Conservation (phyloP, 1,284 basidiomycete species). For the Cerioporus squamosus region DNA sequence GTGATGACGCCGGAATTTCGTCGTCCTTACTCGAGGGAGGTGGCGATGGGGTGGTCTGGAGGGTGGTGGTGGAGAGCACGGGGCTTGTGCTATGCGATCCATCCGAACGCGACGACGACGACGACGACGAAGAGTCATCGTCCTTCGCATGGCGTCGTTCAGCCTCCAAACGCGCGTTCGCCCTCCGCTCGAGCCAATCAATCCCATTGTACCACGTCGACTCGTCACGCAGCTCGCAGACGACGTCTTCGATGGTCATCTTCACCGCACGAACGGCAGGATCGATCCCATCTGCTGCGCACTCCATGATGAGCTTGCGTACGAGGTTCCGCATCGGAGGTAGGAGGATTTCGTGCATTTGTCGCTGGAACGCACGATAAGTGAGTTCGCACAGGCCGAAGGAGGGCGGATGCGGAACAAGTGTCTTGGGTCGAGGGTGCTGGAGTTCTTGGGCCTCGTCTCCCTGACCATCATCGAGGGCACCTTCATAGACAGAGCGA, state of each 20-base stretch:
- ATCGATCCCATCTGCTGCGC: slow-evolving; percentile 44
- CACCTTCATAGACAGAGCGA: slow-evolving; percentile 31
- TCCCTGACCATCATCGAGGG: slow-evolving; percentile 33
- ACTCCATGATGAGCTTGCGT: slow-evolving; percentile 64
- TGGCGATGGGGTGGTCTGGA: slow-evolving; percentile 76
- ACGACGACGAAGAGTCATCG: slow-evolving; percentile 51
- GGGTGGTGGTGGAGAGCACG: slow-evolving; percentile 71
- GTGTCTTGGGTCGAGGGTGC: slow-evolving; percentile 54
- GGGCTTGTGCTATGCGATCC: slow-evolving; percentile 70
- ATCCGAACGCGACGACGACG: slow-evolving; percentile 48
- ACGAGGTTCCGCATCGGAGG: slow-evolving; percentile 73
- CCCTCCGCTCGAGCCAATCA: slow-evolving; percentile 59
- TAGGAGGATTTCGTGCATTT: slow-evolving; percentile 58
- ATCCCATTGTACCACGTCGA: slow-evolving; percentile 70
- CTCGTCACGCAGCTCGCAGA: slow-evolving; percentile 56
- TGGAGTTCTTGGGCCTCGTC: slow-evolving; percentile 36
- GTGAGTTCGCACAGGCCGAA: slow-evolving; percentile 61
- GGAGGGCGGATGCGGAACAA: slow-evolving; percentile 56
- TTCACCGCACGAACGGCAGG: slow-evolving; percentile 50
- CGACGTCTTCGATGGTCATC: slow-evolving; percentile 66
- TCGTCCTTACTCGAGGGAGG: slow-evolving; percentile 54
- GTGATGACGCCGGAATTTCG: slow-evolving; percentile 32
- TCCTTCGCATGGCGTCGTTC: slow-evolving; percentile 37
- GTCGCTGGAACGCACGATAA: slow-evolving; percentile 56
- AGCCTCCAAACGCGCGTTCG: slow-evolving; percentile 39